A percentile compares a stretch with the other conserved stretches of the same genome.
phyloP scores from a whole-genome alignment of 345 rosid species.

The Dipteronia dyeriana region DNA sequence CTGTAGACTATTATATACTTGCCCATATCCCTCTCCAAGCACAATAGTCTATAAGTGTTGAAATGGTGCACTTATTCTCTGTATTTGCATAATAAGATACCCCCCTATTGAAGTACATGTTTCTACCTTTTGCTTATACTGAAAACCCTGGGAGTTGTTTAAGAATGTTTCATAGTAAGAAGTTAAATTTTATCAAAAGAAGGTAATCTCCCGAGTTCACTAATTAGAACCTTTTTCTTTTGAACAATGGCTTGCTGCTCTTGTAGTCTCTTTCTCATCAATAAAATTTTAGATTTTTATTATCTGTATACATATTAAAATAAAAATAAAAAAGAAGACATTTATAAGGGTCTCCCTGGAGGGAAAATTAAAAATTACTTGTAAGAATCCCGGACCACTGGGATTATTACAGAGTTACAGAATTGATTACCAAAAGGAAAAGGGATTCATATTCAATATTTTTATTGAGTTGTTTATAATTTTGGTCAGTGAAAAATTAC shows the following conservation, averaged over 20 bases:
- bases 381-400: not conserved
- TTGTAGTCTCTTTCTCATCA: not conserved
- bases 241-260: not conserved
- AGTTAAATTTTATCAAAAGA: too few relatives aligned
- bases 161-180: not conserved
- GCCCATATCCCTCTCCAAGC: not conserved
- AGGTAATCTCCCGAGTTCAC: not conserved
- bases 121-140: not conserved
- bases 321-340: too few relatives aligned
- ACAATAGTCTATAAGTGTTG: not conserved
- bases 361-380: not conserved
- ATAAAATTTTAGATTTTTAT: too few relatives aligned
- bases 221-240: not conserved
- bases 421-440: not conserved
- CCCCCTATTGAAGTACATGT: not conserved
- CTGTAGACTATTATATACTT: not conserved
- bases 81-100: not conserved
- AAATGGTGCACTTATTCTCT: not conserved
- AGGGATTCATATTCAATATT: not conserved
- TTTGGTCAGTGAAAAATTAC: not conserved
- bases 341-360: not conserved
- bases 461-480: not conserved
- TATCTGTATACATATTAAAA: too few relatives aligned
- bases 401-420: not conserved
- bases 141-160: not conserved